phyloP scores from a whole-genome alignment of 768 basidiomycete genomes.

The Lactarius hatsudake region DNA sequence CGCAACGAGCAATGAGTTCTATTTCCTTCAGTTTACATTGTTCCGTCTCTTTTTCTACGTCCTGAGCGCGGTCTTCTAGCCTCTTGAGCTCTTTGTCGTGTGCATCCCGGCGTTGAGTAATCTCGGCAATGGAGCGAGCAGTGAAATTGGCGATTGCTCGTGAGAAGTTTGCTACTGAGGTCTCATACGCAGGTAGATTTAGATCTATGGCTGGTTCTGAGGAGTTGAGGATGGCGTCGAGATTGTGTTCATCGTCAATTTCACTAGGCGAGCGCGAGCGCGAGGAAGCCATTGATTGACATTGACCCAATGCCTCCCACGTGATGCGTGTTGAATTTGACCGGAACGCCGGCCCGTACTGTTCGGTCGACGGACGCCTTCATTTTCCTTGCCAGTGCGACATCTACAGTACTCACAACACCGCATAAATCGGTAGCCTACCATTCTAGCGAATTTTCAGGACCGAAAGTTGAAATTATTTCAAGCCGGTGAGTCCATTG shows the following conservation, averaged over 20 bases:
- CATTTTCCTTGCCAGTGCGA: no score
- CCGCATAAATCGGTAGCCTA: no score
- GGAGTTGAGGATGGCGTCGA: neutral
- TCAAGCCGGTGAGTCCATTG: no score
- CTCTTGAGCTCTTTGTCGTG: neutral
- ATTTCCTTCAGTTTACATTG: slow-evolving; percentile 55
- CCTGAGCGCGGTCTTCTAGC: slow-evolving; percentile 42
- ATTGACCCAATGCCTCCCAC: no score
- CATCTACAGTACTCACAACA: no score
- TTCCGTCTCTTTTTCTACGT: slow-evolving; percentile 41
- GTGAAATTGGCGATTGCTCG: neutral
- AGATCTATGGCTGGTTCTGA: neutral
- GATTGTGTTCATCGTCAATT: neutral
- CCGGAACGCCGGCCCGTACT: no score
- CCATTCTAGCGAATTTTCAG: no score
- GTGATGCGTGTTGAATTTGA: no score
- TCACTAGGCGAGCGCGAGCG: no score
- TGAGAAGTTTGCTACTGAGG: neutral
- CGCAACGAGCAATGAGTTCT: slow-evolving; percentile 66
- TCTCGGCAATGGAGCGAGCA: neutral
- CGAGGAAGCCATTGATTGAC: no score
- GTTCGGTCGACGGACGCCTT: no score
- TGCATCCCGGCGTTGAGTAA: neutral
- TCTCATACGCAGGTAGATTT: neutral
- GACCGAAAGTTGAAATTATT: no score